These are phyloP conservation scores for Talaromyces piceae DNA, from an alignment of 2,329 filamentous ascomycete species.

Conservation along the genomic window DNA sequence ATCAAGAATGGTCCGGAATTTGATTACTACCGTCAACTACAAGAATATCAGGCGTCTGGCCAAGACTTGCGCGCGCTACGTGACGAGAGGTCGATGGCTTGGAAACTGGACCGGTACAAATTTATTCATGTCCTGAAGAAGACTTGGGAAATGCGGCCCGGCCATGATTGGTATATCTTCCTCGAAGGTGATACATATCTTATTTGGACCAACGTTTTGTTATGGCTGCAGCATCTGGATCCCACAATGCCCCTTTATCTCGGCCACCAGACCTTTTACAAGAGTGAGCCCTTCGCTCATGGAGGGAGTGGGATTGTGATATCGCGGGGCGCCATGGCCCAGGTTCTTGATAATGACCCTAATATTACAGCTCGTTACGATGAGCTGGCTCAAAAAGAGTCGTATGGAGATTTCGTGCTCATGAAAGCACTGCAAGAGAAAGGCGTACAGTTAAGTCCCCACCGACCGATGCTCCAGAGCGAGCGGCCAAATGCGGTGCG, in stretches of 20 bases:
- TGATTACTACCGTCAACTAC: slow-evolving; percentile 35
- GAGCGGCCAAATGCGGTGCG: slow-evolving; percentile 48
- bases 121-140: slow-evolving; percentile 54
- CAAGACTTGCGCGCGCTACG: slow-evolving; percentile 37
- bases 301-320: slow-evolving; percentile 48
- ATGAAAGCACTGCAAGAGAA: slow-evolving; percentile 43
- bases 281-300: slow-evolving; percentile 44
- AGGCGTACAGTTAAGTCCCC: slow-evolving; percentile 35
- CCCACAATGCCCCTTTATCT: slow-evolving; percentile 42
- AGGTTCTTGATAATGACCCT: slow-evolving; percentile 37
- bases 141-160: slow-evolving; percentile 43
- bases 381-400: slow-evolving; percentile 31
- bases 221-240: slow-evolving; percentile 43
- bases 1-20: slow-evolving; percentile 46
- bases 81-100: slow-evolving; percentile 33
- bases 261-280: slow-evolving; percentile 43
- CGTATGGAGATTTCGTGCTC: slow-evolving; percentile 49
- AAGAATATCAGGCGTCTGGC: slow-evolving; percentile 40
- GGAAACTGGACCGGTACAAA: slow-evolving; percentile 57
- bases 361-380: slow-evolving; percentile 45
- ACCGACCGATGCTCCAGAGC: slow-evolving; percentile 49
- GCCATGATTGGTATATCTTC: slow-evolving; percentile 54
- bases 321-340: slow-evolving; percentile 46
- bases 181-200: slow-evolving; percentile 55
- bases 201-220: slow-evolving; percentile 45